These are phyloP conservation scores for Coemansia biformis DNA, from an alignment of 192 early-diverging fungal species.

Conservation along the genomic window DNA sequence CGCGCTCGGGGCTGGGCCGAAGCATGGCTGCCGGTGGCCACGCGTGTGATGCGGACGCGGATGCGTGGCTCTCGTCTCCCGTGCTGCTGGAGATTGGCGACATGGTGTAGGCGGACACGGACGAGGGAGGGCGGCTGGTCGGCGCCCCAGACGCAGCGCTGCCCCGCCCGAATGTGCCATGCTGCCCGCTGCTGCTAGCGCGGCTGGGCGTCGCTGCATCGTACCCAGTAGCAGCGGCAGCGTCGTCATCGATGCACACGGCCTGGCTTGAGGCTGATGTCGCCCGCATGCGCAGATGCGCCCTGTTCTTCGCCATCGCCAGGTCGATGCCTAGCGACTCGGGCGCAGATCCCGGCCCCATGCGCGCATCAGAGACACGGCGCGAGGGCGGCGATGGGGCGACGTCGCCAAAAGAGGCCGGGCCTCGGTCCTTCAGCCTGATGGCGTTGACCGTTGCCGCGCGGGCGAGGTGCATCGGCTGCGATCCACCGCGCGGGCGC, in stretches of 20 bases:
- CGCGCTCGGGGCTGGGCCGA: conserved; percentile 40
- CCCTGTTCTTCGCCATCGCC: conserved; percentile 17
- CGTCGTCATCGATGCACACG: conserved; percentile 6
- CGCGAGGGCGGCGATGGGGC: not conserved
- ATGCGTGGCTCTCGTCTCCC: conserved; percentile 27
- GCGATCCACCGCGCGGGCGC: conserved; percentile 43
- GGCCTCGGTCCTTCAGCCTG: conserved; percentile 33
- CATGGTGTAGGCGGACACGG: conserved; percentile 46
- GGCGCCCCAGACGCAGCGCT: conserved; percentile 4
- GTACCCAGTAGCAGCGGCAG: conserved; percentile 7
- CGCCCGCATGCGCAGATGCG: conserved; percentile 27
- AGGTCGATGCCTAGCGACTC: conserved; percentile 32
- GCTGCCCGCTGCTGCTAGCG: conserved; percentile 2
- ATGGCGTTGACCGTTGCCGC: conserved; percentile 49
- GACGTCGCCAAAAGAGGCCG: conserved; percentile 1
- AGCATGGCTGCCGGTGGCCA: conserved; percentile 26
- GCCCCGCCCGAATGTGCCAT: conserved; percentile 10
- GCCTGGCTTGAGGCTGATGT: conserved; percentile 35
- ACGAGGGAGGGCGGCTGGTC: conserved; percentile 34
- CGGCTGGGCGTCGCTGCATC: not conserved
- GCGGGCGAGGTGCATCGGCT: conserved; percentile 39
- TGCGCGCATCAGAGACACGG: conserved; percentile 1
- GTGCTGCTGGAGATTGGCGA: conserved; percentile 43
- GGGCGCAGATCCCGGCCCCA: conserved; percentile 35
- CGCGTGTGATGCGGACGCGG: conserved; percentile 8